Evolutionary conservation across 495 filamentous ascomycete genomes (phyloP).

Genomic region (Aspergillus incahuasiensis): DNA sequence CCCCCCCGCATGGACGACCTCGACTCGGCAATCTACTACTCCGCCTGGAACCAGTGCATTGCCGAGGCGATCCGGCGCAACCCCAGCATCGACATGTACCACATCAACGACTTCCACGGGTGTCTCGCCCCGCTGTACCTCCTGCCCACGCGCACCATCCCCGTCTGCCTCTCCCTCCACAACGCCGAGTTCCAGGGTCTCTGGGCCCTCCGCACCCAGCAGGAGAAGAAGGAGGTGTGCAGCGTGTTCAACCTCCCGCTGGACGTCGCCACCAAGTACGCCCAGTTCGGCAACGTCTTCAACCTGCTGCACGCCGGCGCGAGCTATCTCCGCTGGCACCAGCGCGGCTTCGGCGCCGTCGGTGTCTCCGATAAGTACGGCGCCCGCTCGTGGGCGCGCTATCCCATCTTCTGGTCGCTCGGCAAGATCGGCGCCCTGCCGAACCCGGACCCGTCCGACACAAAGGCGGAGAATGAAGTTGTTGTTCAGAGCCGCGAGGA

Average conservation of each 20-base stretch:
- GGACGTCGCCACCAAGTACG: constrained; percentile 34
- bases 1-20: constrained; percentile 69
- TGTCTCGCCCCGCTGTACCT: constrained; percentile 66
- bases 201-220: constrained; percentile 65
- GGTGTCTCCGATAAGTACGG: constrained; percentile 73
- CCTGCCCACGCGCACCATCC: constrained; percentile 50
- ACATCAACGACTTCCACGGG: constrained; percentile 78
- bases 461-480: constrained; percentile 57
- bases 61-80: constrained; percentile 54
- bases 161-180: constrained; percentile 47
- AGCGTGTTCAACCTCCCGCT: constrained; percentile 57
- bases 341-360: constrained; percentile 69
- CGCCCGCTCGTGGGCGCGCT: constrained; percentile 65
- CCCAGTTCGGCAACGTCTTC: constrained; percentile 62
- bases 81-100: constrained; percentile 61
- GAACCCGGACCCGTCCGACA: constrained; percentile 71
- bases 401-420: constrained; percentile 73
- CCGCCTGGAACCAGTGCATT: constrained; percentile 68
- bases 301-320: constrained; percentile 67
- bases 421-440: constrained; percentile 63
- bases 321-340: constrained; percentile 67
- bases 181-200: constrained; percentile 71
- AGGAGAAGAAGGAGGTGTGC: constrained; percentile 63
- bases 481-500: constrained; percentile 41
- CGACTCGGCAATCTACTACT: constrained; percentile 65